Evolutionary conservation across 2,329 filamentous ascomycete species (phyloP), one percentile per base, ranked within the genome.

Genomic region (Trichoderma brevicompactum): DNA sequence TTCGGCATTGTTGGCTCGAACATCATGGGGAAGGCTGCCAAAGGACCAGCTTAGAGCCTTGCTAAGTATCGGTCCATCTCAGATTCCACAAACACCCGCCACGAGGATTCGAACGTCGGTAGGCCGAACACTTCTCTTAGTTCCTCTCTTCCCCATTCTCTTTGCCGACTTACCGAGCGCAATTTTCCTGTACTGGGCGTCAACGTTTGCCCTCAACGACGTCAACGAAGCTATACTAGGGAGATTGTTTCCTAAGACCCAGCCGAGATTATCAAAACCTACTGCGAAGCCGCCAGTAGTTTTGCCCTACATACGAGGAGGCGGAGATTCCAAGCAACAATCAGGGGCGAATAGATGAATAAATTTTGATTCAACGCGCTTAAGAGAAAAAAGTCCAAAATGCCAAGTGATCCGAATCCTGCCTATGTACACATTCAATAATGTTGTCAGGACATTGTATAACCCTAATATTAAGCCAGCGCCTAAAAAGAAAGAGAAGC

Each of bases 121-220:
- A 4, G 73, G 75, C 36, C 71, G 78, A 36, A 67, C 70, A 4
- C 67, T 74, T 59, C 70, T 79, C n/a, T 59, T 77, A 43, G 64
- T 77, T 5, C 77, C 77, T 7, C 23, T 76, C 12, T 64, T 79
- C 5, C 77, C 77, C 6, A 69, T 78, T 10, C 65, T 77, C 44
- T 72, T 76, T 59, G 70, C 72, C 34, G 72, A 79, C 60, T 66
- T 80, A 2, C 79, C 79, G 3, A 75, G 77, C 56, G 78, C 77
- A 19, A 73, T 81, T 28, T 78, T 80, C 64, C 66, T 81, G 5
- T 81, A 79, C 70, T 80, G 76, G 78, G 71, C 74, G 3, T 71
- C 75, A 6, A 78, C 76, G 5, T 78, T 79, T 68, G 70, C 71
- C 13, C 72, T 79, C 34, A 73, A 73, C 56, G 67, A 72, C n/a